Base-by-base conservation (phyloP, 495 filamentous ascomycete genomes). In the Aspergillus taichungensis region DNA sequence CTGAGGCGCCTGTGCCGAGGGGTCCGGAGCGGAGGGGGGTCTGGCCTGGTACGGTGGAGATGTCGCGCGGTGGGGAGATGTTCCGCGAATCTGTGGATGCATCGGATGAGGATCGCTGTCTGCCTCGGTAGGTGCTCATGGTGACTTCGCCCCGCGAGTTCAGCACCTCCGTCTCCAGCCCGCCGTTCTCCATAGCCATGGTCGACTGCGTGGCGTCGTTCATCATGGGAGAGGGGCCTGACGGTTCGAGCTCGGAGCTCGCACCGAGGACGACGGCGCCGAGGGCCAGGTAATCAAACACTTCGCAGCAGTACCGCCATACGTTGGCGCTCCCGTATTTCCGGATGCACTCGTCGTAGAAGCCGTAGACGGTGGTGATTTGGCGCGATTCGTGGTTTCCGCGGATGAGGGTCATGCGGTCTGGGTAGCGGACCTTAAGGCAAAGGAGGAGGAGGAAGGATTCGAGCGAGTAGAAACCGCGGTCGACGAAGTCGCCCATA, bases 401-500 rank as follows among this genome's bases (percentile, higher is more conserved):
- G 45, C 92, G 81, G 61, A 98, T 94, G 34, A 98, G 74, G 0
- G 92, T 98, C 67, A 98, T 97, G 48, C 92, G 88, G 61, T 97
- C 88, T 24, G 92, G 92, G 59, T 97, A 98, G 52, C 92, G 86
- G 44, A 98, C 88, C 75, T 98, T 98, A 38, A 98, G 82, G 52
- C 87, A 92, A 37, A 98, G 78, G 24, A 98, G 83, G 30, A 98
- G 82, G 40, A 94, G 83, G 62, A 98, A 94, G 27, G 89, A 88
- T 69, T 98, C 92, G 42, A 98, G 79, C 1, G 88, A 95, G 75
- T 95, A 98, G 73, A 95, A 98, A 39, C 92, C 92, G 47, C 92
- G 86, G 66, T 98, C 92, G 53, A 98, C 92, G 50, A 95, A 98
- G 62, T 98, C 92, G 61, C 92, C 90, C 90, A 96, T 95, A 69